Conservation (phyloP, 2,329 filamentous ascomycete genomes). For the Neonectria sp. region DNA sequence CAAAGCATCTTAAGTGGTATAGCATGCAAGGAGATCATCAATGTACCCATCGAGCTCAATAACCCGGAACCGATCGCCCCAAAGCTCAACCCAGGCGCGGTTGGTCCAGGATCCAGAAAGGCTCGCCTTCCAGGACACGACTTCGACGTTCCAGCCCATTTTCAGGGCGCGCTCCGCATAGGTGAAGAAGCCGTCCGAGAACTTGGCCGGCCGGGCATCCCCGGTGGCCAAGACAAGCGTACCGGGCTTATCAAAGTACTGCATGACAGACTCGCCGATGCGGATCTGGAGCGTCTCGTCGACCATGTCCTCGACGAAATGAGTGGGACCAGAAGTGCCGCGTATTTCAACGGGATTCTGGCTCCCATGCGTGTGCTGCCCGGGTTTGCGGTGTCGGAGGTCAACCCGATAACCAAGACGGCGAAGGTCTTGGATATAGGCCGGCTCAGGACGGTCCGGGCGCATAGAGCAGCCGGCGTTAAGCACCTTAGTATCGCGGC, state of each 20-base stretch:
- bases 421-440: constrained; percentile 71
- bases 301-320: constrained; percentile 83
- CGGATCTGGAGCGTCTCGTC: constrained; percentile 96
- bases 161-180: constrained; percentile 84
- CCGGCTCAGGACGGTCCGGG: constrained; percentile 56
- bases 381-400: constrained; percentile 52
- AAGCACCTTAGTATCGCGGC: constrained; percentile 79
- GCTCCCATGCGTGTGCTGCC: constrained; percentile 34
- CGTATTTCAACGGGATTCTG: constrained; percentile 23
- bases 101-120: constrained; percentile 80
- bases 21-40: constrained; percentile 70
- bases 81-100: constrained; percentile 72
- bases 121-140: constrained; percentile 81
- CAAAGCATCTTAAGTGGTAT: constrained; percentile 28
- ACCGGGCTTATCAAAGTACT: constrained; percentile 66
- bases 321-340: constrained; percentile 35
- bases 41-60: constrained; percentile 83
- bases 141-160: constrained; percentile 86
- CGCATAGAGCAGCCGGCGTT: constrained; percentile 82
- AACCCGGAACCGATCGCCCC: constrained; percentile 77
- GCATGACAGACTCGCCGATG: constrained; percentile 88
- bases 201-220: constrained; percentile 88
- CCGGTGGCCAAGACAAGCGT: constrained; percentile 91
- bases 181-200: constrained; percentile 85
- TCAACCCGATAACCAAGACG: constrained; percentile 54